Evolutionary conservation across 2,329 filamentous ascomycete genomes (phyloP).

Genomic region (Stemphylium lycopersici): DNA sequence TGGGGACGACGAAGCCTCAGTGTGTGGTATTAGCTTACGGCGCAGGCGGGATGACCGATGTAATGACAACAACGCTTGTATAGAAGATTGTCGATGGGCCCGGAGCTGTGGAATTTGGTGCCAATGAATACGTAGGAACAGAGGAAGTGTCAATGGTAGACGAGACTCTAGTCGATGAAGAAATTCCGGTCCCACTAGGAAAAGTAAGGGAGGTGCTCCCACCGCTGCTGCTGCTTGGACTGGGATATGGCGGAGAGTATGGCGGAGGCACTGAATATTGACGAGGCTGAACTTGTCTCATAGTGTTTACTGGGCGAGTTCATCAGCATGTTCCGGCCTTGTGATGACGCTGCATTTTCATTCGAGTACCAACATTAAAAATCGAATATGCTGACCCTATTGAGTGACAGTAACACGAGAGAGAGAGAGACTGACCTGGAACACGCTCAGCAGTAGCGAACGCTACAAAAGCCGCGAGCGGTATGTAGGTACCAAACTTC

Average conservation of each 20-base stretch:
- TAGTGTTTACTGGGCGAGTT: constrained; percentile 17
- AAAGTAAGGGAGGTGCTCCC: constrained; percentile 3
- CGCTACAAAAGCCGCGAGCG: constrained; percentile 16
- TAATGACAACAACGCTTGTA: constrained; percentile 14
- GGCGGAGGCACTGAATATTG: constrained; percentile 27
- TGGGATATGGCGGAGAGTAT: constrained; percentile 16
- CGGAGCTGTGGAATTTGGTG: background rate
- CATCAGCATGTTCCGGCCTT: background rate
- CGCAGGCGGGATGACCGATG: constrained; percentile 8
- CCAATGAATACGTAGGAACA: constrained; percentile 3
- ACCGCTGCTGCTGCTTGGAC: constrained; percentile 10
- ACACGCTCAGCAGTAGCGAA: constrained; percentile 20
- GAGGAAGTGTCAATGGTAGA: constrained; percentile 8
- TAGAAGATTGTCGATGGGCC: constrained; percentile 5
- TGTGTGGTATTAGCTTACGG: constrained; percentile 17
- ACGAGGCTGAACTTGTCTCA: constrained; percentile 23
- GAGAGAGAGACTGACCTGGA: constrained; percentile 19
- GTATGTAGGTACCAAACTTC: constrained; percentile 26
- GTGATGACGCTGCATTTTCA: background rate
- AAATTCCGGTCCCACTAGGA: constrained; percentile 2
- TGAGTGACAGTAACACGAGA: background rate
- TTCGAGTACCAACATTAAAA: background rate
- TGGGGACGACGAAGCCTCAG: background rate
- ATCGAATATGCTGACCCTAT: background rate
- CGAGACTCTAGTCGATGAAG: constrained; percentile 11